Evolutionary conservation across 164 flowering plant genomes (phyloP).

Genomic region (Piper betle): DNA sequence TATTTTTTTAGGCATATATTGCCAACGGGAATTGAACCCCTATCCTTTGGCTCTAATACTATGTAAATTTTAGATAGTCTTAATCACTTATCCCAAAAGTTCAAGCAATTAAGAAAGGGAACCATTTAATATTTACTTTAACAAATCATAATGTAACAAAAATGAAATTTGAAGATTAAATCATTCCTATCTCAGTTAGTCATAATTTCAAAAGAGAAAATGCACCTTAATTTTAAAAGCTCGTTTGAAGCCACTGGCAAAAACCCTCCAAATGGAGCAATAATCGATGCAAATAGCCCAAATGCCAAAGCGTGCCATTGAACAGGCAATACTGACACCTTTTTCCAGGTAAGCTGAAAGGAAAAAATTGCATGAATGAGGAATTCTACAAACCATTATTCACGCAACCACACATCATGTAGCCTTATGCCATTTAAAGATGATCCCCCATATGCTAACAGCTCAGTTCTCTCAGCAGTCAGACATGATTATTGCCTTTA

Average conservation of each 20-base stretch:
- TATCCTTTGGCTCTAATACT: no score
- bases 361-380: neutral
- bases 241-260: constrained; percentile 97
- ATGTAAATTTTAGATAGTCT: no score
- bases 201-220: neutral
- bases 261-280: constrained; percentile 99
- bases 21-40: no score
- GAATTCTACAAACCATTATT: no score
- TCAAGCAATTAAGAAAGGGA: neutral
- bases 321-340: constrained; percentile 59
- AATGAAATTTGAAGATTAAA: no score
- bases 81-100: no score
- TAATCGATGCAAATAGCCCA: constrained; percentile 87
- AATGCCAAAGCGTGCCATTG: constrained; percentile 88
- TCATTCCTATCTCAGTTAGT: neutral
- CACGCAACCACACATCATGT: neutral
- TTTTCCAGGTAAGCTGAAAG: constrained; percentile 80
- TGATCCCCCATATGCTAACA: no score
- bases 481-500: no score
- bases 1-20: no score
- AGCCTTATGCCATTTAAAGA: no score
- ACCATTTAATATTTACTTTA: neutral
- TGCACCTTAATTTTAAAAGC: constrained; percentile 91
- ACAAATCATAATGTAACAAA: neutral
- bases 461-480: no score